Percentiles rank a stretch among this genome's conserved stretches.
These are phyloP conservation scores for Eucalyptus regnans DNA, from an alignment of 345 rosid species.

Conservation along the genomic window DNA sequence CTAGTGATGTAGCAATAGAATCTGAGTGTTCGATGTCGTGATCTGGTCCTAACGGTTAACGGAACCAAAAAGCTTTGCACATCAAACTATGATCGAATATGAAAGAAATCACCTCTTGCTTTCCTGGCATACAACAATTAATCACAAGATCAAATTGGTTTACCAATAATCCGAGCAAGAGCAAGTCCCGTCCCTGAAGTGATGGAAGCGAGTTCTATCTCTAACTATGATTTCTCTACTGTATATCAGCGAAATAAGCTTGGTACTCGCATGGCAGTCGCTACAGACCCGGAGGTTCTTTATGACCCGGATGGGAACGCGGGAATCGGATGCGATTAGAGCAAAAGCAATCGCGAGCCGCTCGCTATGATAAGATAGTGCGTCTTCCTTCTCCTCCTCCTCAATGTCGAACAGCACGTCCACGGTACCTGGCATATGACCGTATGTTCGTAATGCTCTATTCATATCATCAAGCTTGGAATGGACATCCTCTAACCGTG, in stretches of 20 bases:
- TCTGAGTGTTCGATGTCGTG: not conserved
- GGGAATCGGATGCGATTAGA: constrained; percentile 1
- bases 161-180: constrained; percentile 35
- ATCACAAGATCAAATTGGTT: not conserved
- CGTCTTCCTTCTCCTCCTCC: constrained; percentile 34
- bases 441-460: constrained; percentile 3
- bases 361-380: constrained; percentile 23
- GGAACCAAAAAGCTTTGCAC: not conserved
- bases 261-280: constrained; percentile 23
- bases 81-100: not conserved
- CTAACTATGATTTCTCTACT: constrained; percentile 18
- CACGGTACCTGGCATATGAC: constrained; percentile 14
- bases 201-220: constrained; percentile 25
- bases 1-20: not conserved
- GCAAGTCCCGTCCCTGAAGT: constrained; percentile 20
- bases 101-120: not conserved
- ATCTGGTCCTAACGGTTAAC: not conserved
- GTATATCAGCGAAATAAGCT: constrained; percentile 16
- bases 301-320: constrained; percentile 14
- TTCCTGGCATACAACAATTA: not conserved
- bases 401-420: constrained; percentile 22
- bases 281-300: constrained; percentile 27
- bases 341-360: constrained; percentile 35
- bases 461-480: constrained; percentile 20
- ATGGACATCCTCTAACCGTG: constrained; percentile 6